Base-by-base conservation (phyloP, 2,329 filamentous ascomycete species). In the Bipolaris gigantea region DNA sequence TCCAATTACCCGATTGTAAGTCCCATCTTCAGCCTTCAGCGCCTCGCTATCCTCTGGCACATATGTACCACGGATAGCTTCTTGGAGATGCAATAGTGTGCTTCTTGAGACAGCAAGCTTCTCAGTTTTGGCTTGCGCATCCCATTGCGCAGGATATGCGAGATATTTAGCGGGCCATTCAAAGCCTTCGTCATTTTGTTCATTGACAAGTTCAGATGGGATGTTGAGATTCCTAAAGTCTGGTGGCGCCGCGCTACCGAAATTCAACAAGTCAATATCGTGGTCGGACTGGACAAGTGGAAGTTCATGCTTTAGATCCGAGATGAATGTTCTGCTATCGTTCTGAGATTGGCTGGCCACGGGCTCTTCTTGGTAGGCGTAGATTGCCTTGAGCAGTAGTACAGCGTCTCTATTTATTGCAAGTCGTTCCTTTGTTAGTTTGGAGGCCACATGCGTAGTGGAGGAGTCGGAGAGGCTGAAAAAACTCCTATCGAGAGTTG, bases 281-380 rank as follows among this genome's bases (percentile, higher is more conserved):
- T 77, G 69, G 57, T 82, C 79, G 3, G 70, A 73, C 3, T n/a
- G 49, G 6, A 83, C 67, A 0, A 83, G 46, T 2, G 82, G 81
- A 33, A 76, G 51, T 48, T 83, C 79, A 9, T 77, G 53, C 56
- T 78, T 82, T 34, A 78, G 48, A 15, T 63, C 30, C 43, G 30
- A 45, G 65, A 63, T 16, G 39, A 61, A 50, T 50, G 50, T 57
- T 50, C 64, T 39, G 60, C 52, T 19, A 42, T 52, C 59, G 59
- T 11, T 38, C 3, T 18, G 32, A 9, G 41, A 7, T 30, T 15
- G 1, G 1, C 53, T 48, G 11, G 43, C 27, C 5, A 47, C 10
- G 2, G 43, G 50, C 10, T 33, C 19, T 3, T 52, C 38, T 38
- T 50, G 60, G 4, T 63, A 19, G 5, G 27, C 40, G 19, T 59